phyloP scores from a whole-genome alignment of 1,284 basidiomycete genomes.

The Bjerkandera adusta region DNA sequence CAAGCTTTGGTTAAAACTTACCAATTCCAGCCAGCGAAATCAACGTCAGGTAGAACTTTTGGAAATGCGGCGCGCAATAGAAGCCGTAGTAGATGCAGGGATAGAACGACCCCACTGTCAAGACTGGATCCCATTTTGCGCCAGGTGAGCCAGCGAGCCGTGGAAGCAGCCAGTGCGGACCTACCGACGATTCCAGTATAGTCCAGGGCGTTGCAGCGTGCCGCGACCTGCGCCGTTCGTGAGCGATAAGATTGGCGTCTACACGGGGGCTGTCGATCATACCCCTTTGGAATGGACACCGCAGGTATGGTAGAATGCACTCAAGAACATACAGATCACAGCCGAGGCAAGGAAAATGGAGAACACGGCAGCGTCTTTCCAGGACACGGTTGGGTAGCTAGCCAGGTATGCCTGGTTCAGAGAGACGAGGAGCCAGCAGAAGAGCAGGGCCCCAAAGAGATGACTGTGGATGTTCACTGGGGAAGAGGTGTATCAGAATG shows the following conservation, averaged over 20 bases:
- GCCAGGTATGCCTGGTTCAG: slow-evolving; percentile 49
- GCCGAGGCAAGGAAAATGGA: slow-evolving; percentile 72
- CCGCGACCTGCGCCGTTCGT: slow-evolving; percentile 24
- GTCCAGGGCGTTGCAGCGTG: slow-evolving; percentile 53
- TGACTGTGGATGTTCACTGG: slow-evolving; percentile 91
- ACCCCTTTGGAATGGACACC: slow-evolving; percentile 74
- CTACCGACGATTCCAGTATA: slow-evolving; percentile 65
- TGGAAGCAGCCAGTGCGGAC: neutral
- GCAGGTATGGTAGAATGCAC: slow-evolving; percentile 77
- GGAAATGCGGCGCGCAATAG: slow-evolving; percentile 57
- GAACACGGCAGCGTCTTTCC: slow-evolving; percentile 66
- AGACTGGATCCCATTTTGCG: slow-evolving; percentile 29
- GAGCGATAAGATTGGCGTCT: neutral
- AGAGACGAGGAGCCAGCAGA: slow-evolving; percentile 58
- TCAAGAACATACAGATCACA: slow-evolving; percentile 71
- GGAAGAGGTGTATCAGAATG: slow-evolving; percentile 1
- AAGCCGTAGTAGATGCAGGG: slow-evolving; percentile 75
- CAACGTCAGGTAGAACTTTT: slow-evolving; percentile 49
- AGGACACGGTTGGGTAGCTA: slow-evolving; percentile 49
- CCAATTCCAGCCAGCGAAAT: slow-evolving; percentile 62
- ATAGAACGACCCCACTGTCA: slow-evolving; percentile 82
- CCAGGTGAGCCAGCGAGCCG: neutral
- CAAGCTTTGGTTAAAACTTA: slow-evolving; percentile 44
- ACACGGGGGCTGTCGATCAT: slow-evolving; percentile 14
- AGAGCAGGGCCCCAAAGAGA: slow-evolving; percentile 72